Conservation (phyloP, 345 rosid genomes). For the Corchorus capsularis region DNA sequence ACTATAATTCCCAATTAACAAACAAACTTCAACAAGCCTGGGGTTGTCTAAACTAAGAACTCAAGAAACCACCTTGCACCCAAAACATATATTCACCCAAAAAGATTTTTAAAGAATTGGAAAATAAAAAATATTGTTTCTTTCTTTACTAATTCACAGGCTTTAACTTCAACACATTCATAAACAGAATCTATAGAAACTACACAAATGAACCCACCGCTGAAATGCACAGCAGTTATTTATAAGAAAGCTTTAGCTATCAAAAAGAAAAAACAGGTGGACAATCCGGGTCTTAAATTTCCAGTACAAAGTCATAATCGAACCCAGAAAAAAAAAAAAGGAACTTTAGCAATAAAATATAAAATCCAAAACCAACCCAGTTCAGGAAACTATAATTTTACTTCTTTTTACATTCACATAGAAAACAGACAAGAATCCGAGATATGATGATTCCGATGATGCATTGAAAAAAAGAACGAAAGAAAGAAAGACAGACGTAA, state of each 20-base stretch:
- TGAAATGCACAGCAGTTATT: not conserved
- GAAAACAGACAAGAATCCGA: not conserved
- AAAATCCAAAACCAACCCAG: not conserved
- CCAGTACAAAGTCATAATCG: not conserved
- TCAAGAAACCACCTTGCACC: not conserved
- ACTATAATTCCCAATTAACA: not conserved
- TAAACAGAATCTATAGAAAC: not conserved
- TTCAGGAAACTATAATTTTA: not conserved
- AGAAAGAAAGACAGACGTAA: not conserved
- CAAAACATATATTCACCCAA: not conserved
- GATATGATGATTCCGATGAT: not conserved
- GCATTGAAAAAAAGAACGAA: not conserved
- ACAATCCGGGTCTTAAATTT: not conserved
- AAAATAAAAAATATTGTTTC: not conserved
- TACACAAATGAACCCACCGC: not conserved
- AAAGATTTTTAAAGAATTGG: not conserved
- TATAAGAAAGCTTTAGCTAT: not conserved
- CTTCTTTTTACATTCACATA: not conserved
- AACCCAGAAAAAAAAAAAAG: not conserved
- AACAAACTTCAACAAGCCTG: not conserved
- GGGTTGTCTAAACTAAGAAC: not conserved
- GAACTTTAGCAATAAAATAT: not conserved
- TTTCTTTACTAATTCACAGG: not conserved
- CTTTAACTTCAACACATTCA: not conserved
- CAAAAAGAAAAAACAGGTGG: not conserved